These are phyloP conservation scores for Eimeria zaria DNA, from an alignment of 169 alveolate species.

Conservation along the genomic window DNA sequence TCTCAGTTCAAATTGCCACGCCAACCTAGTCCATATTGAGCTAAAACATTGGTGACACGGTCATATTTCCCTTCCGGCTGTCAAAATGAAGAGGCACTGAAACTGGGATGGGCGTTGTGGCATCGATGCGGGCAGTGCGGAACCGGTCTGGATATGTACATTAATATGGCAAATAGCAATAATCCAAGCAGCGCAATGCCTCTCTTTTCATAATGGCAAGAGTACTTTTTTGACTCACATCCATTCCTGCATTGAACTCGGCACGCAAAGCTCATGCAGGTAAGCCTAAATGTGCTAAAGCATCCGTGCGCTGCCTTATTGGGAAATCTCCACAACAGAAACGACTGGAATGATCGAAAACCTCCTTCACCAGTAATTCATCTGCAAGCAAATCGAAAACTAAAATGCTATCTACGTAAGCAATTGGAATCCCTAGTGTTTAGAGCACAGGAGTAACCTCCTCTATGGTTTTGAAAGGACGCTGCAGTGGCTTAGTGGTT, in stretches of 20 bases:
- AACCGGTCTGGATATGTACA: background rate
- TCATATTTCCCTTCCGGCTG: background rate
- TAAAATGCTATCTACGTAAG: background rate
- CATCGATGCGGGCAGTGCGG: background rate
- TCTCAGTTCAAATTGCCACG: background rate
- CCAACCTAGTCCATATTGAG: background rate
- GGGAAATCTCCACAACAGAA: background rate
- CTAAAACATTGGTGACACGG: background rate
- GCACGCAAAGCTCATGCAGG: background rate
- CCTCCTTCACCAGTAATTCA: background rate
- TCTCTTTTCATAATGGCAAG: background rate
- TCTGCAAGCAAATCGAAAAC: background rate
- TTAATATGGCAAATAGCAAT: background rate
- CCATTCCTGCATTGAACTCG: background rate
- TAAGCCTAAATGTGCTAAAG: background rate
- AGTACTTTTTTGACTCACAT: background rate
- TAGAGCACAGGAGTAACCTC: background rate
- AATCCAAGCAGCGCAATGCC: background rate
- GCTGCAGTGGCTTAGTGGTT: background rate
- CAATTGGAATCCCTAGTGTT: background rate
- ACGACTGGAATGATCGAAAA: background rate
- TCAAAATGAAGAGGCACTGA: background rate
- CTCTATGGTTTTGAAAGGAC: too few species aligned
- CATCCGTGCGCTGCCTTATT: background rate
- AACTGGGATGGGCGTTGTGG: background rate